Base-by-base conservation (phyloP, 2,329 filamentous ascomycete species). In the Colletotrichum chlorophyti region DNA sequence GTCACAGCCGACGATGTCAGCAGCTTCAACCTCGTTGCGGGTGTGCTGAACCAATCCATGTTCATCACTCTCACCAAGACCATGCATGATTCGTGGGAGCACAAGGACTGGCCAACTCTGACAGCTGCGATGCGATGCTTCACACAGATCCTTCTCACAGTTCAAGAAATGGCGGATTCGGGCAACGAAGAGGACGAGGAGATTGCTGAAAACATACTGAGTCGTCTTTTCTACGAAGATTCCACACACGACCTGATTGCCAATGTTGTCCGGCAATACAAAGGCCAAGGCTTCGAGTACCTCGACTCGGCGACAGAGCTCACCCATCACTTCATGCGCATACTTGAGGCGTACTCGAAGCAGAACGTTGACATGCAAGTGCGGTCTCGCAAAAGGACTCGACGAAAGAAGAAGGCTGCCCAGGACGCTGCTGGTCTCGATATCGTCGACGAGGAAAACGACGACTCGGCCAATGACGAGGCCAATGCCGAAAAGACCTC, bases 161-260 rank as follows among this genome's bases (percentile, higher is more conserved):
- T 98, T 2, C 93, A 97, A 67, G 91, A 96, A 61, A 98, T 99
- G 93, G 81, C 88, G 2, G 86, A 90, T 42, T 95, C 91, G 1
- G 83, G 85, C 1, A 83, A 91, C 26, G 93, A 97, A 62, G 93
- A 97, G n/a, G 91, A 99, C 65, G 90, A 96, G 69, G 95, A 98
- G 66, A 98, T 99, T 70, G 94, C 95, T 1, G 94, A 99, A 70
- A 99, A 99, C 66, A 97, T 96, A 11, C 86, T 97, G 49, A 96
- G 90, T 67, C 91, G 94, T 61, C 91, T 99, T n/a, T 99, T 99
- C 72, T 99, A 99, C 75, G 95, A 99, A 73, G 93, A 98, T 69
- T 86, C 91, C 1, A 97, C 93, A 0, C 93, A 99, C 68, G 94
- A 99, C 61, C 83, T 91, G 21, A 85, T 99, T 48, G 84, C 94